These are phyloP conservation scores for Yamadazyma endophytica DNA, from an alignment of 805 yeast genomes.

Conservation along the genomic window DNA sequence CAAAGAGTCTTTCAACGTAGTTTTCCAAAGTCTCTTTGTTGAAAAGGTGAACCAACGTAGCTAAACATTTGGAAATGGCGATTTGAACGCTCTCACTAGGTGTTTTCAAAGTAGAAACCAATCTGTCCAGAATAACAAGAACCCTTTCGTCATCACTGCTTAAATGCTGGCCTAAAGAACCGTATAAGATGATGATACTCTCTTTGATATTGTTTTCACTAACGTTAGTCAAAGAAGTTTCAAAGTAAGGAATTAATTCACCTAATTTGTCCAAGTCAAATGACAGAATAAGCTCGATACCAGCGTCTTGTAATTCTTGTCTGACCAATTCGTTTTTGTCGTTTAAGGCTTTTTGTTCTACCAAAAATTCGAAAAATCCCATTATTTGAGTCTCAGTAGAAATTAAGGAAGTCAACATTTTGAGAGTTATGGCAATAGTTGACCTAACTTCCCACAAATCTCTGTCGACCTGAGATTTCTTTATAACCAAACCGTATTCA, in stretches of 20 bases:
- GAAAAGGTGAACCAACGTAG: constrained; percentile 70
- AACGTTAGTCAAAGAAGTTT: constrained; percentile 52
- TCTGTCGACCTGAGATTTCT: constrained; percentile 53
- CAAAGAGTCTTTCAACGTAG: constrained; percentile 55
- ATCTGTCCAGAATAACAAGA: constrained; percentile 57
- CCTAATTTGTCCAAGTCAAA: constrained; percentile 72
- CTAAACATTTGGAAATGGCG: constrained; percentile 81
- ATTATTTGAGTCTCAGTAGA: constrained; percentile 39
- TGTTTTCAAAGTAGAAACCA: constrained; percentile 71
- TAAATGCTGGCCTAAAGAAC: constrained; percentile 86
- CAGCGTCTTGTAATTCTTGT: constrained; percentile 86
- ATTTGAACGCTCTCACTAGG: constrained; percentile 89
- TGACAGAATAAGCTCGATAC: constrained; percentile 60
- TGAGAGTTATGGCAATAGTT: constrained; percentile 70
- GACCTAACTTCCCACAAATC: constrained; percentile 86
- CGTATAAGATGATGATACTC: constrained; percentile 81
- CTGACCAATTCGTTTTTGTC: constrained; percentile 72
- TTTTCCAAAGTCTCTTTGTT: constrained; percentile 40
- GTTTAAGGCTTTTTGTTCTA: constrained; percentile 62
- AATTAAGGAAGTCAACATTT: constrained; percentile 50
- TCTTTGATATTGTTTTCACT: constrained; percentile 66
- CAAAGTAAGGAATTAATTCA: constrained; percentile 75
- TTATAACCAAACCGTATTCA: constrained; percentile 72
- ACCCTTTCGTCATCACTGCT: constrained; percentile 63
- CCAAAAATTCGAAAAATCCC: constrained; percentile 57